Base-by-base conservation (phyloP, 805 yeast genomes). In the Starmerella apicola region DNA sequence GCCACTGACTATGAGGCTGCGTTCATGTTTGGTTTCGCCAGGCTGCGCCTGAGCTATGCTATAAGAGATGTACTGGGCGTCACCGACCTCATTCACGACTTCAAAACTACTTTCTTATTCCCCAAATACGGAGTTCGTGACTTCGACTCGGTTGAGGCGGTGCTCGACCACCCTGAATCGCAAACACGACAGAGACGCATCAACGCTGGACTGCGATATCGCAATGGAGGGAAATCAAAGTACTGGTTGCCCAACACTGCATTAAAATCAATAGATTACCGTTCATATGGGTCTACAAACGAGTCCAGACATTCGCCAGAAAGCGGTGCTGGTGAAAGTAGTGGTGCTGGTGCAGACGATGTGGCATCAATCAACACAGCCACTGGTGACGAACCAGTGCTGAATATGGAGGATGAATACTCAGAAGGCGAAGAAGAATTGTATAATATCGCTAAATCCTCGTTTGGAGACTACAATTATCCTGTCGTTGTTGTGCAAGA, bases 141-240 rank as follows among this genome's bases (percentile, higher is more conserved):
- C 41, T 88, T 85, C 61, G 95, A 86, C 55, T 76, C 94, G 0
- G 78, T 77, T 1, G 83, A 80, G 47, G 76, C 81, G 0, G 52
- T 72, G 32, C 67, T 78, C 22, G 61, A 57, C 35, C 85, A 77
- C 48, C 83, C 85, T 1, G 68, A 69, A n/a, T 70, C 81, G 1
- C 63, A 64, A 15, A 72, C 80, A 3, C 65, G 78, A 46, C 68
- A 70, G 67, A 77, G 77, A 34, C 68, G 93, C 44, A 71, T 88
- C 38, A 75, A 77, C 45, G 80, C 83, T 43, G 99, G 99, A 0
- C 58, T 86, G 41, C 61, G 99, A 32, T 84, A 82, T 57, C 73
- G 76, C 22, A 71, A 76, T 37, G 80, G 81, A 31, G 96, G 96
- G 0, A 70, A 72, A 34, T 74, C 73, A 10, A 82, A 80, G 49